Percentiles rank a stretch among this genome's conserved stretches.
These are phyloP conservation scores for Pichia kudriavzevii DNA, from an alignment of 1,139 yeast species.

Conservation along the genomic window DNA sequence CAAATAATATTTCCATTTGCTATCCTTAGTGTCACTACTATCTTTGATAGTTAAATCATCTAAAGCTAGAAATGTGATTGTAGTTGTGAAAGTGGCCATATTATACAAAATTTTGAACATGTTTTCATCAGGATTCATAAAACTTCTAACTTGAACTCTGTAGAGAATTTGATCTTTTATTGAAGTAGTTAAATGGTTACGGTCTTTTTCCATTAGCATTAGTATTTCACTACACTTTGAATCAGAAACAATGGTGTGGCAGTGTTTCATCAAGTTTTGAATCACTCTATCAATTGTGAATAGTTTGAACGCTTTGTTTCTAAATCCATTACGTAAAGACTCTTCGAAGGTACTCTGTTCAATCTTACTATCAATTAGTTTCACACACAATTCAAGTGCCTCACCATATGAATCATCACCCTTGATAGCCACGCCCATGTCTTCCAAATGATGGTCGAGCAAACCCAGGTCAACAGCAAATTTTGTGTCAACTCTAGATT, in stretches of 20 bases:
- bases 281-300: slow-evolving; percentile 92
- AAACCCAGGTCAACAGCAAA: slow-evolving; percentile 87
- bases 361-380: slow-evolving; percentile 79
- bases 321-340: slow-evolving; percentile 87
- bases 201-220: slow-evolving; percentile 73
- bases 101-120: slow-evolving; percentile 82
- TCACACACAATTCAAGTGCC: slow-evolving; percentile 62
- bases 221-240: slow-evolving; percentile 76
- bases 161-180: slow-evolving; percentile 85
- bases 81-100: slow-evolving; percentile 44
- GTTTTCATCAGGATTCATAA: slow-evolving; percentile 79
- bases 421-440: slow-evolving; percentile 65
- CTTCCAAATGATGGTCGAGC: slow-evolving; percentile 73
- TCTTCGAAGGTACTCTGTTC: slow-evolving; percentile 97
- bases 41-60: slow-evolving; percentile 85
- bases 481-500: slow-evolving; percentile 57
- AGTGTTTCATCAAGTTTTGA: slow-evolving; percentile 83
- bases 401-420: slow-evolving; percentile 74
- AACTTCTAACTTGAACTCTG: slow-evolving; percentile 78
- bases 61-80: slow-evolving; percentile 75
- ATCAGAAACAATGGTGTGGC: slow-evolving; percentile 74
- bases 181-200: slow-evolving; percentile 54
- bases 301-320: slow-evolving; percentile 85
- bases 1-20: slow-evolving; percentile 84
- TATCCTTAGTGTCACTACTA: slow-evolving; percentile 51